A percentile compares a stretch with the other conserved stretches of the same genome.
phyloP scores from a whole-genome alignment of 257 asterid species.

The Nicotiana sylvestris region DNA sequence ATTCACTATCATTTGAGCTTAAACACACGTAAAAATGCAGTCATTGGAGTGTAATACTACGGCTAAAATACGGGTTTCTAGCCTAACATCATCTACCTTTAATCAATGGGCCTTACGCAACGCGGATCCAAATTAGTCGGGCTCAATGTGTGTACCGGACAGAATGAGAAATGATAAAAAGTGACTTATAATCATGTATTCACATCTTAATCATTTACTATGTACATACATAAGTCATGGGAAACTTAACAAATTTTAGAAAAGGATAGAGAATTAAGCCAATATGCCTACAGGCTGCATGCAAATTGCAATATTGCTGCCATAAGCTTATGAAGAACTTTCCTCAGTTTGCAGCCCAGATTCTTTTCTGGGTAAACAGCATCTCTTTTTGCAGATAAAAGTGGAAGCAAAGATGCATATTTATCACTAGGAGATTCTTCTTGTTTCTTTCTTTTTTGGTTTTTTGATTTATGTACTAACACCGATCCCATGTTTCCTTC shows the following conservation, averaged over 20 bases:
- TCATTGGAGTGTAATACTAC: too few relatives aligned
- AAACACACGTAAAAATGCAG: too few relatives aligned
- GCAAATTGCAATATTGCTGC: neutral
- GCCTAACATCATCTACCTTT: too few relatives aligned
- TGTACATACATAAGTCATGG: neutral
- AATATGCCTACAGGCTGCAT: neutral
- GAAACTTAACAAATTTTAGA: too few relatives aligned
- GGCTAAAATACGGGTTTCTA: too few relatives aligned
- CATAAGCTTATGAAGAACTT: neutral
- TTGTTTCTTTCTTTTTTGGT: neutral
- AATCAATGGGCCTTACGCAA: too few relatives aligned
- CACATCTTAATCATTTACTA: neutral
- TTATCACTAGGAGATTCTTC: neutral
- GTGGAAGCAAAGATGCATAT: constrained; percentile 7
- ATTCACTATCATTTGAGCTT: too few relatives aligned
- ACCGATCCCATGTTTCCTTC: neutral
- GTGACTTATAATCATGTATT: neutral
- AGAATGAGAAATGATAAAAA: too few relatives aligned
- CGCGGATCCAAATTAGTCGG: too few relatives aligned
- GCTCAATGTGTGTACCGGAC: too few relatives aligned
- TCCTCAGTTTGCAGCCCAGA: neutral
- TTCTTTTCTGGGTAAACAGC: neutral
- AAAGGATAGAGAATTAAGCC: neutral
- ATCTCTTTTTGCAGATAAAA: neutral
- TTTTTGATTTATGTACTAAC: neutral